phyloP scores from a whole-genome alignment of 148 eudicot species.

The Cornus florida region DNA sequence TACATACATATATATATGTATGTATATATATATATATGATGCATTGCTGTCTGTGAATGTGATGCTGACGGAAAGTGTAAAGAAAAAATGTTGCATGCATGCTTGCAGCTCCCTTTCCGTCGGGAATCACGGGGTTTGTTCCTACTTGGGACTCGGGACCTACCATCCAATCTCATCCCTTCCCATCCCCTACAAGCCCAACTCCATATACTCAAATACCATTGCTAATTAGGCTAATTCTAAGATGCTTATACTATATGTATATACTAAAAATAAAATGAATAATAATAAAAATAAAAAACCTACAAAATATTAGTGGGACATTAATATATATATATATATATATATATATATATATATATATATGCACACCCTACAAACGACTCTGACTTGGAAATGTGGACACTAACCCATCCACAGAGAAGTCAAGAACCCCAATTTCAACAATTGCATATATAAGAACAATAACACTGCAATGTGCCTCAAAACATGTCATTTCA shows the following conservation, averaged over 20 bases:
- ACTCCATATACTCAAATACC: not conserved
- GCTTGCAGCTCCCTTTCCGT: constrained; percentile 42
- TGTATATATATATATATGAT: constrained; percentile 5
- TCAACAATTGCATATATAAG: not conserved
- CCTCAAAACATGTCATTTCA: not conserved
- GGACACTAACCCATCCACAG: not conserved
- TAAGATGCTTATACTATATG: no score
- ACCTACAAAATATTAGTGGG: no score
- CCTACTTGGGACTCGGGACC: constrained; percentile 20
- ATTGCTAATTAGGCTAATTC: no score
- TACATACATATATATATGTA: not conserved
- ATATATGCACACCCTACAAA: no score
- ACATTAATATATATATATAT: no score
- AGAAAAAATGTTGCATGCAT: constrained; percentile 2
- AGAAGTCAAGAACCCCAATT: not conserved
- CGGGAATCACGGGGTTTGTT: constrained; percentile 56
- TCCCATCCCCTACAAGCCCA: not conserved
- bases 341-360: no score
- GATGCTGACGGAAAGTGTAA: constrained; percentile 12
- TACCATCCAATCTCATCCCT: not conserved
- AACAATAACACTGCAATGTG: not conserved
- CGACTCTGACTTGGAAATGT: no score
- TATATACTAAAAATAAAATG: no score
- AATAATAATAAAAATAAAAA: no score
- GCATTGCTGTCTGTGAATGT: constrained; percentile 26